A percentile compares a stretch with the other conserved stretches of the same genome.
These are phyloP conservation scores for Botrytis elliptica DNA, from an alignment of 2,329 filamentous ascomycete species.

Conservation along the genomic window DNA sequence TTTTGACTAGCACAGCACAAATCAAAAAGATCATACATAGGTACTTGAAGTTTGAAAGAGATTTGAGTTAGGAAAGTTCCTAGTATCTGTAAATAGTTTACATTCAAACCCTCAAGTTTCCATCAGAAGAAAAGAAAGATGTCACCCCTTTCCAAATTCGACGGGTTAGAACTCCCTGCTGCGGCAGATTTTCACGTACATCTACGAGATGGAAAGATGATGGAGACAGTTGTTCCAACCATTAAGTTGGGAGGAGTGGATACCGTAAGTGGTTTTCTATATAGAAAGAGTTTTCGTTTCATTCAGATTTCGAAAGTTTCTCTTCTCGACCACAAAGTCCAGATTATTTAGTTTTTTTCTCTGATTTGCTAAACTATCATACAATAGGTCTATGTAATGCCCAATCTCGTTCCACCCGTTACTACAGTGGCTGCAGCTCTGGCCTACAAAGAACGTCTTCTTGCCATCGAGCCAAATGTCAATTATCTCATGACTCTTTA, in stretches of 20 bases:
- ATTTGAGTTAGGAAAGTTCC: neutral
- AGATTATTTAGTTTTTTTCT: neutral
- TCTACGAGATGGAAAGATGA: slow-evolving; percentile 47
- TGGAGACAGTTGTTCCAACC: slow-evolving; percentile 55
- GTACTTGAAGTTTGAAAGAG: neutral
- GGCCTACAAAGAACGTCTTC: slow-evolving; percentile 62
- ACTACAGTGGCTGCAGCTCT: slow-evolving; percentile 58
- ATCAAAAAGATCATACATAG: neutral
- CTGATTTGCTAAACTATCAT: slow-evolving; percentile 42
- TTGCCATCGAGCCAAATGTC: slow-evolving; percentile 59
- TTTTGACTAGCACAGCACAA: neutral
- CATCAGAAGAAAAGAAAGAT: neutral
- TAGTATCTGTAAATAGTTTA: neutral
- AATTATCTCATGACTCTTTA: slow-evolving; percentile 72
- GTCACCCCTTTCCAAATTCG: slow-evolving; percentile 14
- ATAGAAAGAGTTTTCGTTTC: neutral
- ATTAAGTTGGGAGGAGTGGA: slow-evolving; percentile 63
- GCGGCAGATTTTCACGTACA: slow-evolving; percentile 56
- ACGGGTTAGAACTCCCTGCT: slow-evolving; percentile 53
- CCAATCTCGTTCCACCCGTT: slow-evolving; percentile 64
- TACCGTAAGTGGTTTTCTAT: slow-evolving; percentile 40
- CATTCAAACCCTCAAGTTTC: neutral
- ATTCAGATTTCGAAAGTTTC: neutral
- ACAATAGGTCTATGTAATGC: slow-evolving; percentile 39
- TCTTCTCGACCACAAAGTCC: neutral